A percentile compares a stretch with the other conserved stretches of the same genome.
Evolutionary conservation across 257 asterid species (phyloP).

Genomic region (Ballota nigra): DNA sequence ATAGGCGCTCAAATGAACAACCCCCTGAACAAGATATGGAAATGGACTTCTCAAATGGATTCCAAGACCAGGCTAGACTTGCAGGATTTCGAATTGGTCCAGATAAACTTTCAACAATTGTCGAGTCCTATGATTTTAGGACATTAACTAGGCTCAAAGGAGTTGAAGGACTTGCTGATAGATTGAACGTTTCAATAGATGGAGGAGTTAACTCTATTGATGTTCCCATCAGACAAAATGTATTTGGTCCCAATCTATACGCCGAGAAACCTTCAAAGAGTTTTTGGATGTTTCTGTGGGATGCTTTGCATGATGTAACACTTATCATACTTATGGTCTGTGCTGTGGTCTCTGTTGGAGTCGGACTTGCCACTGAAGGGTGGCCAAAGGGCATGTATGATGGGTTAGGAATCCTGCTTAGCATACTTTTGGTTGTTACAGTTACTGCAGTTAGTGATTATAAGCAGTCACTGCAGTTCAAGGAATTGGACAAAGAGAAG

Average conservation of each 20-base stretch:
- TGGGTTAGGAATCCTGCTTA: conserved; percentile 80
- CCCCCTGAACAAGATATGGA: conserved; percentile 35
- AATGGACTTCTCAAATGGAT: conserved; percentile 40
- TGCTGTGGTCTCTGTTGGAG: conserved; percentile 82
- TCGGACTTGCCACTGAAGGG: conserved; percentile 95
- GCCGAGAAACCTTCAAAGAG: conserved; percentile 84
- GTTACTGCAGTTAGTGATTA: conserved; percentile 93
- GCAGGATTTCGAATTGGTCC: conserved; percentile 77
- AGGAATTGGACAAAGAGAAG: conserved; percentile 93
- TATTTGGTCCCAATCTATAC: conserved; percentile 66
- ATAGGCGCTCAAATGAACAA: conserved; percentile 14
- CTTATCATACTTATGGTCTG: conserved; percentile 82
- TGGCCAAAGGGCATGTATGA: conserved; percentile 93
- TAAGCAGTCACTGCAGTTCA: conserved; percentile 89
- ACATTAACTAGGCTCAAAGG: conserved; percentile 63
- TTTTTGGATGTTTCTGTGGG: conserved; percentile 93
- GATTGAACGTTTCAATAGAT: conserved; percentile 54
- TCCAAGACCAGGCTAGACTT: conserved; percentile 60
- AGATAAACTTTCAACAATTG: conserved; percentile 72
- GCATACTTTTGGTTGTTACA: conserved; percentile 73
- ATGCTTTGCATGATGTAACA: conserved; percentile 85
- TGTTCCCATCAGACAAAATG: conserved; percentile 48
- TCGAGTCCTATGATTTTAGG: conserved; percentile 69
- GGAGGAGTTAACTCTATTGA: conserved; percentile 66
- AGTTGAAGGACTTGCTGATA: conserved; percentile 66